phyloP scores from a whole-genome alignment of 345 rosid genomes.

The Acer yangbiense region DNA sequence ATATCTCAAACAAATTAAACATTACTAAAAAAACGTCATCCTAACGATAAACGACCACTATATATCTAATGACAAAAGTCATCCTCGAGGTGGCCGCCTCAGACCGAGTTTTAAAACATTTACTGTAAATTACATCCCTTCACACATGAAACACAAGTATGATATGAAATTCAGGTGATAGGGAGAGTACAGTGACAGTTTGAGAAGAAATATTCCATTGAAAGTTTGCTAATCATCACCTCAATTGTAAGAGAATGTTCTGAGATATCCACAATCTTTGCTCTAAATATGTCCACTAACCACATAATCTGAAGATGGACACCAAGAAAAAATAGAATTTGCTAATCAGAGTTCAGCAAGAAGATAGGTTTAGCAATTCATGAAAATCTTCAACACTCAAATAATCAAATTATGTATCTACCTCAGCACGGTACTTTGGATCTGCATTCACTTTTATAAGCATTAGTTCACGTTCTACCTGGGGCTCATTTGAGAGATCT shows the following conservation, averaged over 20 bases:
- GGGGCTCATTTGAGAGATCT: constrained; percentile 89
- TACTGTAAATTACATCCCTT: not conserved
- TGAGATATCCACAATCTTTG: constrained; percentile 82
- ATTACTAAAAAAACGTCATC: too few species aligned
- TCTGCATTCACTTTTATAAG: constrained; percentile 76
- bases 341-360: not conserved
- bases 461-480: constrained; percentile 94
- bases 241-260: constrained; percentile 78
- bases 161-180: not conserved
- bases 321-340: constrained; percentile 20
- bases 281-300: constrained; percentile 90
- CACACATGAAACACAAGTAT: not conserved
- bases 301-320: constrained; percentile 71
- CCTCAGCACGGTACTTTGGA: constrained; percentile 74
- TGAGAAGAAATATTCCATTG: not conserved
- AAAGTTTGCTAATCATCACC: constrained; percentile 41
- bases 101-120: too few species aligned
- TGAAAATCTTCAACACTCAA: not conserved
- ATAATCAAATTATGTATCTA: constrained; percentile 19
- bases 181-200: not conserved
- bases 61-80: too few species aligned
- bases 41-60: too few species aligned
- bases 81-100: too few species aligned
- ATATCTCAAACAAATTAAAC: too few species aligned
- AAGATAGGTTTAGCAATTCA: not conserved